Base-by-base conservation (phyloP, 192 early-diverging fungal genomes). In the Gorgonomyces haynaldii region DNA sequence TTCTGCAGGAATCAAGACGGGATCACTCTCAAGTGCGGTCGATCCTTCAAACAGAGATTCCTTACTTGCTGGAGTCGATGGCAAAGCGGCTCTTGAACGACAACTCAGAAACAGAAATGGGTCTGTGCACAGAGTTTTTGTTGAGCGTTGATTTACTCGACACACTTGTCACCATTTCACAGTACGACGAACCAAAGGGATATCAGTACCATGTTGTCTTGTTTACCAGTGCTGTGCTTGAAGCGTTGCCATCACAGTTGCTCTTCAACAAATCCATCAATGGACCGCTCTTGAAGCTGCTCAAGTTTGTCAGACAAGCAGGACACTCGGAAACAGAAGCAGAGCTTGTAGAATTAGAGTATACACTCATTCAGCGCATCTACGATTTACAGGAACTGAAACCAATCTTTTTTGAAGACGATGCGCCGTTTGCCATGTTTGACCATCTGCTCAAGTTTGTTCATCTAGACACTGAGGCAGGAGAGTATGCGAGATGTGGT, bases 401-500 rank as follows among this genome's bases (percentile, higher is more conserved):
- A 61, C 60, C n/a, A n/a, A n/a, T n/a, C n/a, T n/a, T n/a, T n/a
- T n/a, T n/a, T 15, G 74, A 16, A 19, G 6, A n/a, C 10, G 7
- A 38, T 0, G 26, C 29, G 26, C 20, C 30, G 57, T 54, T 29
- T 87, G 79, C 57, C 82, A 90, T 97, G 4, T 92, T 93, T 52
- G 82, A 89, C 13, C 89, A 97, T 39, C 69, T 97, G 26, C 60
- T 91, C 29, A 78, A 70, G 42, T 92, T 85, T 66, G 69, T 97
- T n/a, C 89, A 97, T 57, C 67, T 78, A 19, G 90, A 93, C 48
- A 89, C 88, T 27, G 72, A 80, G 46, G 43, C 22, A 3, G 72
- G 65, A 12, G 93, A 97, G 51, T 85, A 81, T 48, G 89, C 89
- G 1, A 67, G 93, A 23, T 15, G 86, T 92, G 44, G 55, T 97